Conservation (phyloP, 2,329 filamentous ascomycete genomes). For the Teratosphaeria nubilosa region DNA sequence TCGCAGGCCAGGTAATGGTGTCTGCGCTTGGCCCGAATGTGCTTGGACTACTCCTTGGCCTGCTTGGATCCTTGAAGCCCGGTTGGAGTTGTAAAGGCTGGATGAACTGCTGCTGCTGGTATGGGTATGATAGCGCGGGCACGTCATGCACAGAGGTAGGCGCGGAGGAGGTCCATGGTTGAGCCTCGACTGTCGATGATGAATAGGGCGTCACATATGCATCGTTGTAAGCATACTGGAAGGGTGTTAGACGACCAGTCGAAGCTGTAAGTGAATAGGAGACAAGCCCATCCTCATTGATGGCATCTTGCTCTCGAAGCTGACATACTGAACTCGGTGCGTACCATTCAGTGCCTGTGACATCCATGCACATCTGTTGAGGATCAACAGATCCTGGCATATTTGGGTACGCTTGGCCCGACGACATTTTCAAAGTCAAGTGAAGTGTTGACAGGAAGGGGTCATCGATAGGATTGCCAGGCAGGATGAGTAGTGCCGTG, state of each 20-base stretch:
- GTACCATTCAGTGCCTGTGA: conserved; percentile 20
- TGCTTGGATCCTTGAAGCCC: conserved; percentile 20
- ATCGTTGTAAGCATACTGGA: conserved; percentile 22
- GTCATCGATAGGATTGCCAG: conserved; percentile 16
- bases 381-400: conserved; percentile 19
- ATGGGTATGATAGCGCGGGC: conserved; percentile 9
- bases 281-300: neutral
- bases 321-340: conserved; percentile 21
- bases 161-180: conserved; percentile 20
- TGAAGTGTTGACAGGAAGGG: conserved; percentile 15
- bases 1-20: conserved; percentile 27
- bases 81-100: conserved; percentile 7
- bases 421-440: conserved; percentile 16
- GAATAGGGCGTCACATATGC: conserved; percentile 26
- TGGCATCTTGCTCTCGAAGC: neutral
- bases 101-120: conserved; percentile 11
- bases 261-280: neutral
- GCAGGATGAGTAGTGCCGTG: conserved; percentile 15
- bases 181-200: conserved; percentile 23
- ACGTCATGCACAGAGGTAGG: conserved; percentile 18
- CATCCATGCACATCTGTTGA: conserved; percentile 18
- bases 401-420: conserved; percentile 18
- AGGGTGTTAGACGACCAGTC: neutral
- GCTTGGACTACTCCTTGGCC: conserved; percentile 35
- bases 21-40: conserved; percentile 31